Percentiles rank a stretch among this genome's conserved stretches.
Evolutionary conservation across 495 filamentous ascomycete species (phyloP).

Genomic region (Penicillium bialowiezense): DNA sequence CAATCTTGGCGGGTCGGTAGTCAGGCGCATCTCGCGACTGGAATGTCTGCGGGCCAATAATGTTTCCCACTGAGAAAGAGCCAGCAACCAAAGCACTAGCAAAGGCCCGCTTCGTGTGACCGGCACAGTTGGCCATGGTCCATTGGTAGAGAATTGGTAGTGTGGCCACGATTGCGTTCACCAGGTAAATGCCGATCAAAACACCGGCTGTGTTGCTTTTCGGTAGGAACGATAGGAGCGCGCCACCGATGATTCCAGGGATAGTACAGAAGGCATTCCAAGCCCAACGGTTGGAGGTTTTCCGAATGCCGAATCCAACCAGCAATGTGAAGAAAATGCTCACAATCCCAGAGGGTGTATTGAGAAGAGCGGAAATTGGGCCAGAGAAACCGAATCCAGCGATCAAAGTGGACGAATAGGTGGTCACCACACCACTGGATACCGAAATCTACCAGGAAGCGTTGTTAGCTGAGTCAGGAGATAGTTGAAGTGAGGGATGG

Average conservation of each 20-base stretch:
- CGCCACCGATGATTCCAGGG: conserved; percentile 55
- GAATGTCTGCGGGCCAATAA: conserved; percentile 68
- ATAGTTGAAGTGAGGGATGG: not conserved
- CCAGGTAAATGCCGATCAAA: conserved; percentile 62
- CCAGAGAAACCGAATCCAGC: conserved; percentile 52
- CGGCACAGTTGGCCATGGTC: conserved; percentile 47
- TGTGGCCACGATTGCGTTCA: conserved; percentile 51
- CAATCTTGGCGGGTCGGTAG: conserved; percentile 62
- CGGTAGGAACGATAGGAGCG: conserved; percentile 57
- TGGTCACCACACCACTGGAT: conserved; percentile 59
- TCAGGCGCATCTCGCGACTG: conserved; percentile 54
- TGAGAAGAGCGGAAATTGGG: conserved; percentile 55
- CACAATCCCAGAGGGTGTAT: conserved; percentile 61
- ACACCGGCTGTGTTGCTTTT: conserved; percentile 45
- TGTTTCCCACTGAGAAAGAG: conserved; percentile 61
- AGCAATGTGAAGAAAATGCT: conserved; percentile 55
- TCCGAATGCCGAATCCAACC: conserved; percentile 45
- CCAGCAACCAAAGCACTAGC: conserved; percentile 55
- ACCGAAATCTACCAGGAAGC: conserved; percentile 39
- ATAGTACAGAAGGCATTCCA: conserved; percentile 43
- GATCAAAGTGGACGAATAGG: conserved; percentile 61
- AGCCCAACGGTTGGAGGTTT: conserved; percentile 48
- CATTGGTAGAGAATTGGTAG: conserved; percentile 47
- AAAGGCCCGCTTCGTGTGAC: conserved; percentile 51
- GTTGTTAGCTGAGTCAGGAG: not conserved